Conservation (phyloP, 306 rosid species). For the Lablab purpureus region DNA sequence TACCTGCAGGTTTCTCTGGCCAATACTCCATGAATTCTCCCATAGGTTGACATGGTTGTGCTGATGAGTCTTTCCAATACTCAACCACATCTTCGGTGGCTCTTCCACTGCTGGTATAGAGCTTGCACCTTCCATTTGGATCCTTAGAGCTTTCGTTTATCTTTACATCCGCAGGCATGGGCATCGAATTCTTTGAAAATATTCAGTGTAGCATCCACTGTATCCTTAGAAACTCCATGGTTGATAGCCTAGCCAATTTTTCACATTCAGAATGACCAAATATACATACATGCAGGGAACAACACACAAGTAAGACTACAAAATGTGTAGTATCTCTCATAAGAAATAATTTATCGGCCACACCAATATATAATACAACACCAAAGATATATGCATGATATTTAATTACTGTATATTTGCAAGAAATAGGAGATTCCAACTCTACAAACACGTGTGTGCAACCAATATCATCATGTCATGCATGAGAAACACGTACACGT, state of each 20-base stretch:
- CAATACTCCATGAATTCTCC: constrained; percentile 58
- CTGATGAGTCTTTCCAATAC: constrained; percentile 72
- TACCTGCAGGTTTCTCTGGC: constrained; percentile 82
- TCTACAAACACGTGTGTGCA: no score
- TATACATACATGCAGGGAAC: no score
- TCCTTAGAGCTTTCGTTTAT: constrained; percentile 61
- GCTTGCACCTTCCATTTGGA: constrained; percentile 55
- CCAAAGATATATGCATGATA: no score
- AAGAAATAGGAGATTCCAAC: no score
- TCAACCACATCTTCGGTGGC: constrained; percentile 43
- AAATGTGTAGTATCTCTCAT: no score
- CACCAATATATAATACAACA: no score
- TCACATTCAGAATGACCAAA: neutral
- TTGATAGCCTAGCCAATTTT: constrained; percentile 58
- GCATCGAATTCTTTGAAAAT: constrained; percentile 50
- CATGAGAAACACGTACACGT: no score
- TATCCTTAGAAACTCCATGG: constrained; percentile 63
- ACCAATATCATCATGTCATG: no score
- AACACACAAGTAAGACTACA: no score
- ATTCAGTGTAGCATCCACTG: constrained; percentile 49
- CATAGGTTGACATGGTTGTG: constrained; percentile 45
- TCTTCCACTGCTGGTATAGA: constrained; percentile 76
- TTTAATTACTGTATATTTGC: no score
- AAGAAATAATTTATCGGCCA: no score
- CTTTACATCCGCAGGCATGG: constrained; percentile 47